phyloP scores from a whole-genome alignment of 345 rosid species.

The Litchi chinensis region DNA sequence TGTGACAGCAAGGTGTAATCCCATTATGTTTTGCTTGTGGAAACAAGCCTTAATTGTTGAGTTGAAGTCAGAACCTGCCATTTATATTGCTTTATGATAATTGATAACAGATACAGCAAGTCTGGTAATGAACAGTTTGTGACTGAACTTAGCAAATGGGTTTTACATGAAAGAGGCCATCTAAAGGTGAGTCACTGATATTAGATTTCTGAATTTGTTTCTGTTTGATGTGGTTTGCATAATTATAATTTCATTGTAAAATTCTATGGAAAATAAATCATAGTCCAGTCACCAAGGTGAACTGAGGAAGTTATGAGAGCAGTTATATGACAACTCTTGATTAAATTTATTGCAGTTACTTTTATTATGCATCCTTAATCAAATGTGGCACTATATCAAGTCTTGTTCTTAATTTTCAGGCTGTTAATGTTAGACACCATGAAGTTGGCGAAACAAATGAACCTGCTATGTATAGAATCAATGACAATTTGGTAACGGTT shows the following conservation, averaged over 20 bases:
- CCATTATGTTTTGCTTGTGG: too few species aligned
- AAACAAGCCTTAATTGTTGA: not conserved
- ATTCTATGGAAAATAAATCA: not conserved
- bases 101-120: constrained; percentile 50
- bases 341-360: not conserved
- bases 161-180: constrained; percentile 77
- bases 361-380: not conserved
- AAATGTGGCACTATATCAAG: not conserved
- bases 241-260: not conserved
- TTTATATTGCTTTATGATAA: constrained; percentile 17
- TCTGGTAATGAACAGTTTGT: constrained; percentile 72
- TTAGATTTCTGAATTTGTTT: not conserved
- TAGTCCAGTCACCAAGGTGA: not conserved
- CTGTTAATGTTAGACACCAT: constrained; percentile 51
- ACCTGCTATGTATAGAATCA: constrained; percentile 66
- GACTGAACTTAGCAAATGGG: constrained; percentile 77
- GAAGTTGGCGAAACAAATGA: constrained; percentile 62
- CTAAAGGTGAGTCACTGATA: constrained; percentile 47
- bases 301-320: not conserved
- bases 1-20: too few species aligned
- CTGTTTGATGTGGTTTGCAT: not conserved
- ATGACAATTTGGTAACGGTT: constrained; percentile 61
- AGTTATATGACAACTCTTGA: not conserved
- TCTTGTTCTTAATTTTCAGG: constrained; percentile 38
- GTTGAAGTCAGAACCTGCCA: constrained; percentile 10